phyloP scores from a whole-genome alignment of 2,329 filamentous ascomycete species.

The Microascus cirrosus region DNA sequence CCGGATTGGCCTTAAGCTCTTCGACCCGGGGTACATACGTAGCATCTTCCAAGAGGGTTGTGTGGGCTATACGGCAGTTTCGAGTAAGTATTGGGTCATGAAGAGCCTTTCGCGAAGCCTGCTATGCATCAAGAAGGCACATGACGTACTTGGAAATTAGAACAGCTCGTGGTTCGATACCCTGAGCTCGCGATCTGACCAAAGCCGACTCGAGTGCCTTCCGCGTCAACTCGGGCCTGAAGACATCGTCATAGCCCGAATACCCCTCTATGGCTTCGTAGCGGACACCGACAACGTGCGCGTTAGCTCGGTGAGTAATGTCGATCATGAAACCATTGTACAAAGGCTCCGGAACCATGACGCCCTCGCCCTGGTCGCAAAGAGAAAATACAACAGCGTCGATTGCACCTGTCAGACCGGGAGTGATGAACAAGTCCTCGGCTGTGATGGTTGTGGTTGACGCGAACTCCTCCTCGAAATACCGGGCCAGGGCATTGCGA shows the following conservation, averaged over 20 bases:
- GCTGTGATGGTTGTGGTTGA: conserved; percentile 8
- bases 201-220: conserved; percentile 9
- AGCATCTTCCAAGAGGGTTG: conserved; percentile 19
- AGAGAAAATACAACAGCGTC: conserved; percentile 14
- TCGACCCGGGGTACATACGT: conserved; percentile 10
- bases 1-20: background rate
- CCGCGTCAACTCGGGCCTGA: conserved; percentile 8
- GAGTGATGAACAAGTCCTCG: conserved; percentile 13
- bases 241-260: conserved; percentile 10
- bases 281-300: conserved; percentile 7
- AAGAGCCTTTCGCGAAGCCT: background rate
- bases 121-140: background rate
- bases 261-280: conserved; percentile 10
- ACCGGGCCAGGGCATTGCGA: conserved; percentile 10
- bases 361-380: conserved; percentile 16
- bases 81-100: background rate
- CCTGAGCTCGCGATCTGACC: conserved; percentile 1
- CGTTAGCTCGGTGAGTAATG: conserved; percentile 9
- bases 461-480: conserved; percentile 12
- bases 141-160: conserved; percentile 8
- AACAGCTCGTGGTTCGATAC: conserved; percentile 6
- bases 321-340: conserved; percentile 16
- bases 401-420: conserved; percentile 14
- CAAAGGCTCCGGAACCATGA: conserved; percentile 14
- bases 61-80: conserved; percentile 13